phyloP scores from a whole-genome alignment of 2,329 filamentous ascomycete genomes.

The Curvularia sp. region DNA sequence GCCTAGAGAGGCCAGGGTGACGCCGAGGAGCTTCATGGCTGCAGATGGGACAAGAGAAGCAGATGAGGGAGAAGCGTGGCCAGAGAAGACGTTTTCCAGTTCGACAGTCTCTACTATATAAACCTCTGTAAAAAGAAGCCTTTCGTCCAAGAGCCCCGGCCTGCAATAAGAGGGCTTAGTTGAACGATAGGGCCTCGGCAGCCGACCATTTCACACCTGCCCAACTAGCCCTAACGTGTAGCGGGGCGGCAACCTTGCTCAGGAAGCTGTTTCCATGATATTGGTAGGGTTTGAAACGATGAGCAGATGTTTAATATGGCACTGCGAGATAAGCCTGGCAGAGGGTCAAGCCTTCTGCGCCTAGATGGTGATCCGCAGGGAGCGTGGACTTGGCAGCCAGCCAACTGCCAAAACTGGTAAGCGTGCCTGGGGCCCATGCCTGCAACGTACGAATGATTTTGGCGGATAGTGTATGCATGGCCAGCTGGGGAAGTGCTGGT shows the following conservation, averaged over 20 bases:
- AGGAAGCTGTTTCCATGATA: constrained; percentile 30
- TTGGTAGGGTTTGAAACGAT: constrained; percentile 19
- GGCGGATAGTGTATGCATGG: not conserved
- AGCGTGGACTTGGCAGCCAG: constrained; percentile 10
- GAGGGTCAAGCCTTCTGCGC: constrained; percentile 15
- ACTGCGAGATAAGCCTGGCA: constrained; percentile 24
- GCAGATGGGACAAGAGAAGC: constrained; percentile 2
- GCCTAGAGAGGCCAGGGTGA: constrained; percentile 40
- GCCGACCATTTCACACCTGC: constrained; percentile 34
- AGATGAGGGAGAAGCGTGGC: constrained; percentile 12
- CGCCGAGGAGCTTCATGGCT: constrained; percentile 43
- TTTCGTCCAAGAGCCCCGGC: not conserved
- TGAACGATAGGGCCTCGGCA: constrained; percentile 7
- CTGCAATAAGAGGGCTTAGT: constrained; percentile 1
- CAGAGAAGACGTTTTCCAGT: not conserved
- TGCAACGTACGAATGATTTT: not conserved
- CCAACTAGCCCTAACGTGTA: constrained; percentile 32
- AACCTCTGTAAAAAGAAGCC: not conserved
- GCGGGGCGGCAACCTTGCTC: constrained; percentile 33
- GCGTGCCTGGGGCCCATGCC: constrained; percentile 8
- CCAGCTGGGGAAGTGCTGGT: not conserved
- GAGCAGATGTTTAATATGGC: constrained; percentile 35
- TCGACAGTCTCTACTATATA: constrained; percentile 4
- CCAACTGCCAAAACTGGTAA: constrained; percentile 23
- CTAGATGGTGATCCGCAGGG: constrained; percentile 25